Conservation (phyloP, 2,329 filamentous ascomycete species). For the Dactylellina drechsleri region DNA sequence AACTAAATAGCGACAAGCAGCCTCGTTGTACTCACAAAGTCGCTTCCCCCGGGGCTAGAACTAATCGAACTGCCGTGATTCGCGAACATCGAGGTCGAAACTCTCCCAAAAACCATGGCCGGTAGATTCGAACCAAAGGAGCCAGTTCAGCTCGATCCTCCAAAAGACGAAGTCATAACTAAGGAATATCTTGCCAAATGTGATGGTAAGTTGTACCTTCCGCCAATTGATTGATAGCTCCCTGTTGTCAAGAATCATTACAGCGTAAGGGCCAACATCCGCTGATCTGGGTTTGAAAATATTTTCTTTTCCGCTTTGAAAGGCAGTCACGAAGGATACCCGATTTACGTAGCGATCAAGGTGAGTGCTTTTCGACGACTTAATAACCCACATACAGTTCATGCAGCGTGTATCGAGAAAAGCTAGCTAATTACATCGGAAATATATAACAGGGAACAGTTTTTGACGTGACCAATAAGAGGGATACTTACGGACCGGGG, state of each 20-base stretch:
- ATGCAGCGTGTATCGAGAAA: too few species aligned
- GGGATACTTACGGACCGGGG: conserved; percentile 76
- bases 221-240: neutral
- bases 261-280: conserved; percentile 2
- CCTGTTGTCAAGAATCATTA: neutral
- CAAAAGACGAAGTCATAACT: conserved; percentile 88
- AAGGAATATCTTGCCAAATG: conserved; percentile 80
- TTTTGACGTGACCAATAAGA: conserved; percentile 90
- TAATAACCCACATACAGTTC: neutral
- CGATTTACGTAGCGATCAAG: conserved; percentile 74
- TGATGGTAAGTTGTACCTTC: conserved; percentile 72
- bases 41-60: too few species aligned
- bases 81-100: too few species aligned
- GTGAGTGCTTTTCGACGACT: conserved; percentile 61
- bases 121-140: conserved; percentile 81
- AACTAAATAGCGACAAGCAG: too few species aligned
- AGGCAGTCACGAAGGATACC: conserved; percentile 52
- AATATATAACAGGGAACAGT: conserved; percentile 75
- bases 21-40: too few species aligned
- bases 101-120: conserved; percentile 56
- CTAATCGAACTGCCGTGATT: too few species aligned
- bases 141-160: conserved; percentile 78
- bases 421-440: too few species aligned
- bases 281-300: conserved; percentile 14
- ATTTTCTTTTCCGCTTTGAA: conserved; percentile 4